These are phyloP conservation scores for Aspergillus indologenus DNA, from an alignment of 495 filamentous ascomycete species.

Conservation along the genomic window DNA sequence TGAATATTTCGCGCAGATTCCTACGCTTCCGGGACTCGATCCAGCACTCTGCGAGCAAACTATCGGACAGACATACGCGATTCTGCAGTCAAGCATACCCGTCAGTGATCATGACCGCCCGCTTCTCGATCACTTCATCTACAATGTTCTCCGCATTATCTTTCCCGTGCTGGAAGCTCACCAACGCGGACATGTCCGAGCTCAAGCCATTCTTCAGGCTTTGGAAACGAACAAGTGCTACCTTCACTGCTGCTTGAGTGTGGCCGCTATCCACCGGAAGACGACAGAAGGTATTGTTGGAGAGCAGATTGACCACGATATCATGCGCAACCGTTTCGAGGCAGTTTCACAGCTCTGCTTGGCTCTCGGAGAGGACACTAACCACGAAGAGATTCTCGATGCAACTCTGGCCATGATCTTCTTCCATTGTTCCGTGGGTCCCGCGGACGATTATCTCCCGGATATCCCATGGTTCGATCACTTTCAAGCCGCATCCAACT, in stretches of 20 bases:
- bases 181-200: slow-evolving; percentile 71
- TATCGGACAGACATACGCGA: slow-evolving; percentile 25
- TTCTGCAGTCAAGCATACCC: slow-evolving; percentile 68
- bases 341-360: slow-evolving; percentile 85
- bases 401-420: slow-evolving; percentile 95
- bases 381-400: slow-evolving; percentile 88
- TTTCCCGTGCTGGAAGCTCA: slow-evolving; percentile 90
- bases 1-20: slow-evolving; percentile 54
- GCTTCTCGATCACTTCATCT: slow-evolving; percentile 87
- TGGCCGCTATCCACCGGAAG: slow-evolving; percentile 92
- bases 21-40: slow-evolving; percentile 49
- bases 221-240: slow-evolving; percentile 90
- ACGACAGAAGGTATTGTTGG: slow-evolving; percentile 61
- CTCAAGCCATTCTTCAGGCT: slow-evolving; percentile 77
- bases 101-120: slow-evolving; percentile 86
- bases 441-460: slow-evolving; percentile 78
- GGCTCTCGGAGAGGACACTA: slow-evolving; percentile 70
- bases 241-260: slow-evolving; percentile 92
- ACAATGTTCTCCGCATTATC: slow-evolving; percentile 80
- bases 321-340: slow-evolving; percentile 88
- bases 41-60: slow-evolving; percentile 24
- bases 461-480: slow-evolving; percentile 97
- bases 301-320: slow-evolving; percentile 85
- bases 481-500: slow-evolving; percentile 82
- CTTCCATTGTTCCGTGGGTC: slow-evolving; percentile 91